A percentile compares a stretch with the other conserved stretches of the same genome.
These are phyloP conservation scores for Thinopyrum elongatum DNA, from an alignment of 176 grass and related monocot species.

Conservation along the genomic window DNA sequence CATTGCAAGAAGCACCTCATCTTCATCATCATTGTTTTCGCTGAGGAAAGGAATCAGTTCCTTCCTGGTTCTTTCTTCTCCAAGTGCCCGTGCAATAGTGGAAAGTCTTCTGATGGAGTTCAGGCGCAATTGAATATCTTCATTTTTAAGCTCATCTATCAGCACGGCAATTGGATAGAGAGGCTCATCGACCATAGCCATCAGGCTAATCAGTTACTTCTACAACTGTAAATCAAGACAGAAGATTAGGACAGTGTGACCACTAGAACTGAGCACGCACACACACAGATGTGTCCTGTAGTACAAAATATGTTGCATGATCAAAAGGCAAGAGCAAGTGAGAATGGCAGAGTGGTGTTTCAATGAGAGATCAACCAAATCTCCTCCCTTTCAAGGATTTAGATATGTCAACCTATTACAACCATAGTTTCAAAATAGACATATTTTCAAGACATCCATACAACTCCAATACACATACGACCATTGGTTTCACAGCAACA, in stretches of 20 bases:
- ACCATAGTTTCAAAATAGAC: not conserved
- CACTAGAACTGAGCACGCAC: not conserved
- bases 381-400: not conserved
- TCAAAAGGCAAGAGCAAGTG: not conserved
- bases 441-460: no score
- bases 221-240: conserved; percentile 20
- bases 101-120: conserved; percentile 91
- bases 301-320: not conserved
- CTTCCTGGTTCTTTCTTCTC: conserved; percentile 92
- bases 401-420: not conserved
- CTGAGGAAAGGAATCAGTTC: conserved; percentile 94
- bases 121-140: conserved; percentile 89
- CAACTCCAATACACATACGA: no score
- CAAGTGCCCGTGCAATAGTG: conserved; percentile 87
- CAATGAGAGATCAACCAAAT: not conserved
- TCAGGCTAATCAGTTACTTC: conserved; percentile 25
- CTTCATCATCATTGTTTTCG: conserved; percentile 97
- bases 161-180: conserved; percentile 88
- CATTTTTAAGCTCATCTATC: conserved; percentile 97
- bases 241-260: not conserved
- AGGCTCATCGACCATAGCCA: conserved; percentile 87
- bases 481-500: no score
- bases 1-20: conserved; percentile 98
- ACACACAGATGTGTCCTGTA: not conserved
- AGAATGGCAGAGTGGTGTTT: not conserved